phyloP scores from a whole-genome alignment of 495 filamentous ascomycete species.

The Polyplosphaeria fusca region DNA sequence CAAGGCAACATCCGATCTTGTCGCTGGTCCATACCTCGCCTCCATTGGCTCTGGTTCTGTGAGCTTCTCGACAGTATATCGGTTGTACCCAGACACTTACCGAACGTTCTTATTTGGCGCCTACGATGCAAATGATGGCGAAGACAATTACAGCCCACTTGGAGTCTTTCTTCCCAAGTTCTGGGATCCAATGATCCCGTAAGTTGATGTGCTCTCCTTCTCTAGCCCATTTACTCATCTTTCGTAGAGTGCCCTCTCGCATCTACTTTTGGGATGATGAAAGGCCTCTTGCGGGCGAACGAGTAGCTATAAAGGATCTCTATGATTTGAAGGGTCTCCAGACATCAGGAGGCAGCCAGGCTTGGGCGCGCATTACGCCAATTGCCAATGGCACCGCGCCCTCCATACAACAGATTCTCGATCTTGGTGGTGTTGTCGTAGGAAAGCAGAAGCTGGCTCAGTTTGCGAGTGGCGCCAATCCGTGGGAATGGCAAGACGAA shows the following conservation, averaged over 20 bases:
- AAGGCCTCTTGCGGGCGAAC: constrained; percentile 31
- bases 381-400: constrained; percentile 26
- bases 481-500: constrained; percentile 32
- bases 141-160: constrained; percentile 19
- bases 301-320: constrained; percentile 36
- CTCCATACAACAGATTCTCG: constrained; percentile 29
- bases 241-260: constrained; percentile 28
- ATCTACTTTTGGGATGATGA: constrained; percentile 30
- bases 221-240: background rate
- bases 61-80: constrained; percentile 29
- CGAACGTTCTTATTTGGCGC: constrained; percentile 32
- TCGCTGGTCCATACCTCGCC: constrained; percentile 29
- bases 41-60: constrained; percentile 11
- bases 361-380: constrained; percentile 28
- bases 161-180: constrained; percentile 27
- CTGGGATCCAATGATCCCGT: constrained; percentile 33
- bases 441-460: constrained; percentile 37
- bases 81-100: constrained; percentile 31
- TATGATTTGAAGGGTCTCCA: constrained; percentile 34
- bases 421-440: constrained; percentile 32
- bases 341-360: constrained; percentile 31
- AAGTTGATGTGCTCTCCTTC: background rate
- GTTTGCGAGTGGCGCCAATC: constrained; percentile 35
- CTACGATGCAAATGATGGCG: constrained; percentile 30
- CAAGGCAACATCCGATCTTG: background rate